phyloP scores from a whole-genome alignment of 768 basidiomycete species.

The Leccinum longicurvipes region DNA sequence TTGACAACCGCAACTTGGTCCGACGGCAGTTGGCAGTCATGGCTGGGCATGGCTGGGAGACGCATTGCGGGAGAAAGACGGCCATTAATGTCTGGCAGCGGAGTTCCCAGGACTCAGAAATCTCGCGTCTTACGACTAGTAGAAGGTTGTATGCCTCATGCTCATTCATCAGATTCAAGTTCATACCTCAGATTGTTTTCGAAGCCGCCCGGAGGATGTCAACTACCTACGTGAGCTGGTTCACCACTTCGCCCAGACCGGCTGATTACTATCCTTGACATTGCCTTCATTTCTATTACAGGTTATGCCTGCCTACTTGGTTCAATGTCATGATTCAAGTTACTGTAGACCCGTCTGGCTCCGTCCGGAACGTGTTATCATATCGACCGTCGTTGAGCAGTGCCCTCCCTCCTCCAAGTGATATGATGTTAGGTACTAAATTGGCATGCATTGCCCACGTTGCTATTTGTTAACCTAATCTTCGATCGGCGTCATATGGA shows the following conservation, averaged over 20 bases:
- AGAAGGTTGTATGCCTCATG: not conserved
- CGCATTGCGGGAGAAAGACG: not conserved
- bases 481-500: conserved; percentile 7
- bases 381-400: conserved; percentile 1
- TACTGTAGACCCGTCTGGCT: not conserved
- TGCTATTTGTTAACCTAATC: conserved; percentile 2
- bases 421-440: conserved; percentile 4
- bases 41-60: not conserved
- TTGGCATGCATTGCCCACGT: not conserved
- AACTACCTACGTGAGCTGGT: conserved; percentile 1
- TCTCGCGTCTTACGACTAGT: not conserved
- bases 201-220: not conserved
- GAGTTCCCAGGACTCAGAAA: too few relatives aligned
- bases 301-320: not conserved
- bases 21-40: not conserved
- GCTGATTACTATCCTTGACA: not conserved
- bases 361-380: conserved; percentile 1
- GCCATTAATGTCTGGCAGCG: not conserved
- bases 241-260: not conserved
- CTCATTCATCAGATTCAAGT: not conserved
- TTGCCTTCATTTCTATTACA: not conserved
- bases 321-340: not conserved
- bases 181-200: not conserved
- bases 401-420: not conserved
- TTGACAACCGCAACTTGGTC: not conserved